A percentile compares a stretch with the other conserved stretches of the same genome.
Conservation (phyloP, 805 yeast species). For the Lachancea nothofagi region DNA sequence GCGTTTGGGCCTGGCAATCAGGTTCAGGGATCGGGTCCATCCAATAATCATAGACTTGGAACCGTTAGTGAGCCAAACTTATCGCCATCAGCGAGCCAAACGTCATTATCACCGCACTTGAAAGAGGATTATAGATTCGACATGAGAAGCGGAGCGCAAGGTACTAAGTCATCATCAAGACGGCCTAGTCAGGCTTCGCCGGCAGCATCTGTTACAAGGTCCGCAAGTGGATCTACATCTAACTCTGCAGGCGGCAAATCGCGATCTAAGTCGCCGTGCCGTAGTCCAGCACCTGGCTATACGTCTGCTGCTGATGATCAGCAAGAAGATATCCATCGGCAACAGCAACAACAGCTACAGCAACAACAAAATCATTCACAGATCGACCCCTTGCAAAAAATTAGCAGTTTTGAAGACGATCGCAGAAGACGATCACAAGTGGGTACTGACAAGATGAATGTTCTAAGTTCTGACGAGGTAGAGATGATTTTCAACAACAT, state of each 20-base stretch:
- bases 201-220: constrained; percentile 15
- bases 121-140: constrained; percentile 11
- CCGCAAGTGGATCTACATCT: constrained; percentile 1
- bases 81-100: constrained; percentile 11
- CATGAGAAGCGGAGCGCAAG: constrained; percentile 4
- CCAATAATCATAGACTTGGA: background rate
- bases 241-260: constrained; percentile 1
- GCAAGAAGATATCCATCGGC: constrained; percentile 22
- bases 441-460: constrained; percentile 37
- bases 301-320: constrained; percentile 1
- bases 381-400: constrained; percentile 9
- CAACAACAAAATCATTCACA: constrained; percentile 11
- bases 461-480: constrained; percentile 35
- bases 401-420: constrained; percentile 20
- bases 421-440: constrained; percentile 44
- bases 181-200: constrained; percentile 5
- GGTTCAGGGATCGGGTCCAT: background rate
- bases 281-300: background rate
- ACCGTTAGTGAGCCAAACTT: constrained; percentile 5
- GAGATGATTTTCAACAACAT: constrained; percentile 35
- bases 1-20: too few relatives aligned
- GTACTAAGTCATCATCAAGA: background rate
- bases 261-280: constrained; percentile 3
- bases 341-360: constrained; percentile 23
- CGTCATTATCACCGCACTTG: constrained; percentile 10